Evolutionary conservation across 805 yeast species (phyloP), one percentile per base, ranked within the genome.

Genomic region (Barnettozyma siamensis): DNA sequence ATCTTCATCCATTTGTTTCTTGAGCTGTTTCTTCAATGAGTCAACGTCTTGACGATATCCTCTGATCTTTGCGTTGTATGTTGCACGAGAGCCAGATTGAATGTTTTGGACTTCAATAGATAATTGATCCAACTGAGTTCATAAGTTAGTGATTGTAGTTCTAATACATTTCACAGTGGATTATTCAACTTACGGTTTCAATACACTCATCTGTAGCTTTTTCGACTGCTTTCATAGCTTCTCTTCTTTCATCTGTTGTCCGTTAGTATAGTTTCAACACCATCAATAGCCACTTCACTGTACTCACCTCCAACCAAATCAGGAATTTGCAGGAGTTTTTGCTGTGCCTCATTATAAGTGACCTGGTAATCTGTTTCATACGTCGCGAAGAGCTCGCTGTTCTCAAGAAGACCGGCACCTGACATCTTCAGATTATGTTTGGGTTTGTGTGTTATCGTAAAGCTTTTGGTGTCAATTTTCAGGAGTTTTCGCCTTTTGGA

Each of bases 121-220:
- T 81, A 93, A 81, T 51, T 91, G 95, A 50, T 89, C 96, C 33
- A 88, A 62, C 69, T 64, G n/a, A n/a, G n/a, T n/a, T n/a, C n/a
- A 41, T 16, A n/a, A 24, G 15, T 23, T 29, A 17, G n/a, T n/a
- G n/a, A n/a, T n/a, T n/a, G n/a, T n/a, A n/a, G n/a, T n/a, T n/a
- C n/a, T n/a, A n/a, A n/a, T n/a, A n/a, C n/a, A n/a, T n/a, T n/a
- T n/a, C n/a, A n/a, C n/a, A n/a, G n/a, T n/a, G n/a, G n/a, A n/a
- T n/a, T n/a, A 15, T 28, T n/a, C 13, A 26, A 26, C 70, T 41
- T 51, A 67, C 67, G 31, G 86, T 70, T 56, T 86, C 95, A 41
- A 78, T 73, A 29, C 83, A 82, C 55, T 87, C 95, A 52, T 87
- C 95, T n/a, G 83, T 68, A 16, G 82, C 73, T 34, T 71, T 67